phyloP scores from a whole-genome alignment of 192 early-diverging fungal genomes.

The Coemansia sp. region DNA sequence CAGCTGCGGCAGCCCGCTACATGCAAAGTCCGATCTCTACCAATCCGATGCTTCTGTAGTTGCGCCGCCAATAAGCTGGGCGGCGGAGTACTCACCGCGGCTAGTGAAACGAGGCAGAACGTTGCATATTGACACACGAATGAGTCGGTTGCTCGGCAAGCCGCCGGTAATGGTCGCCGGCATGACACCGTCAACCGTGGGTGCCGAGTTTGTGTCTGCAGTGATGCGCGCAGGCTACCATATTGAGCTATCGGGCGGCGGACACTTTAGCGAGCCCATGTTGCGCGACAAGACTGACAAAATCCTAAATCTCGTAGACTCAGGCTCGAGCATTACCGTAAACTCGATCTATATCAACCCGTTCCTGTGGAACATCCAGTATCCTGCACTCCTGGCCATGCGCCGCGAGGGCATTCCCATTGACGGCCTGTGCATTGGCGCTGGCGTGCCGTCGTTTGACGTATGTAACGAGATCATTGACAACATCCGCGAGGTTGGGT shows the following conservation, averaged over 20 bases:
- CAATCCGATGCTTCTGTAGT: slow-evolving; percentile 37
- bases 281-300: slow-evolving; percentile 76
- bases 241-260: slow-evolving; percentile 80
- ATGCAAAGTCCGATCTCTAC: slow-evolving; percentile 16
- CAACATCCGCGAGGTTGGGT: slow-evolving; percentile 73
- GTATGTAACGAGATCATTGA: slow-evolving; percentile 81
- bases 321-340: slow-evolving; percentile 83
- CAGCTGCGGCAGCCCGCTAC: not conserved
- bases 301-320: slow-evolving; percentile 71
- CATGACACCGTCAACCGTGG: slow-evolving; percentile 87
- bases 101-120: slow-evolving; percentile 63
- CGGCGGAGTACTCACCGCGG: slow-evolving; percentile 73
- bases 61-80: slow-evolving; percentile 77
- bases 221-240: slow-evolving; percentile 86
- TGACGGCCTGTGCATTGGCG: slow-evolving; percentile 88
- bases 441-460: slow-evolving; percentile 86
- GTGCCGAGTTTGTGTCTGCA: slow-evolving; percentile 76
- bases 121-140: slow-evolving; percentile 82
- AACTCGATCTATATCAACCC: slow-evolving; percentile 91
- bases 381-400: slow-evolving; percentile 78
- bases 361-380: slow-evolving; percentile 84
- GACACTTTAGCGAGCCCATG: slow-evolving; percentile 81
- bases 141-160: slow-evolving; percentile 82
- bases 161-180: slow-evolving; percentile 92
- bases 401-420: slow-evolving; percentile 87